Evolutionary conservation across 352 stramenopile species (phyloP), one percentile per base, ranked within the genome.

Genomic region (Plasmopara muralis): DNA sequence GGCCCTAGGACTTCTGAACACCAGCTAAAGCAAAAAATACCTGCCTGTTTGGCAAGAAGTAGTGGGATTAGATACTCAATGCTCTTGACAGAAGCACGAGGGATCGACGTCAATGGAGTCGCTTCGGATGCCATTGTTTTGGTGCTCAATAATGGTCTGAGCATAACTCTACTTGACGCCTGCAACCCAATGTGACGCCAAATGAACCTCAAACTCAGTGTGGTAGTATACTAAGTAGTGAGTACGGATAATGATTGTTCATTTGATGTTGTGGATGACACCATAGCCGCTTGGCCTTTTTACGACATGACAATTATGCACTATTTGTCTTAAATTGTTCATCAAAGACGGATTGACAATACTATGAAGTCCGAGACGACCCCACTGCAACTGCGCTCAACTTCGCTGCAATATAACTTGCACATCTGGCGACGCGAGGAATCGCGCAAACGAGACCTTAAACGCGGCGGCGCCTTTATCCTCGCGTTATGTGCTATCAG

Each of bases 401-500:
- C 60, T 33, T 67, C 60, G n/a, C 49, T 67, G 28, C 60, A 67
- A 50, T 63, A 58, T 34, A 67, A 67, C 29, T 12, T 68, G 41
- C 44, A 51, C 33, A 47, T 68, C 6, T 68, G 60, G 60, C 53
- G 55, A 43, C 54, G 55, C 14, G 60, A 67, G 29, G 60, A 63
- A 54, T 47, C 49, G 0, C 54, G 49, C 8, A 60, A 68, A 18
- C 30, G 52, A 31, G 60, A 68, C 41, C 37, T 68, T 33, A 59
- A 55, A 20, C 60, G 60, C 9, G 54, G 60, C 16, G 60, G 60
- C 13, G 14, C 59, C n/a, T 68, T 64, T 49, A 51, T 68, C 43
- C 37, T 68, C 9, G 35, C 50, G 8, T 43, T 68, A 28, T 57
- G 55, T 18, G 41, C 50, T 18, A 16, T 68, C 42, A 64, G 54